These are phyloP conservation scores for Paramarasmius palmivorus DNA, from an alignment of 1,284 basidiomycete genomes.

Conservation along the genomic window DNA sequence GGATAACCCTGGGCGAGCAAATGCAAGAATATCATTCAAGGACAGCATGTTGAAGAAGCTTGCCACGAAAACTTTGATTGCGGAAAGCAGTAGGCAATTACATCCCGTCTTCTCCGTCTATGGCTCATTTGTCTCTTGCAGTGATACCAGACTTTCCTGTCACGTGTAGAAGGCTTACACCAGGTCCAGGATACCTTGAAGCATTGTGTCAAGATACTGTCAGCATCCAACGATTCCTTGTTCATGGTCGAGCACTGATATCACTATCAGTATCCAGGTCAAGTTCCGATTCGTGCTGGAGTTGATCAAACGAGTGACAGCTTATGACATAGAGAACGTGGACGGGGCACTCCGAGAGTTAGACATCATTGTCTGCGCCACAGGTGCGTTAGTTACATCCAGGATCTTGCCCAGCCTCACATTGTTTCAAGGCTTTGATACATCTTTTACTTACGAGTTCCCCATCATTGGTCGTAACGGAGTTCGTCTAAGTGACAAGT, in stretches of 20 bases:
- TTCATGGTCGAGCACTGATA: too few relatives aligned
- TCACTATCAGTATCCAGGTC: neutral
- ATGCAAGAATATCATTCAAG: conserved; percentile 39
- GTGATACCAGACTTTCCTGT: conserved; percentile 62
- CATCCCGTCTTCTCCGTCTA: neutral
- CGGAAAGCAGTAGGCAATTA: conserved; percentile 46
- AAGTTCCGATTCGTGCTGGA: conserved; percentile 57
- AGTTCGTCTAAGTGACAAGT: conserved; percentile 46
- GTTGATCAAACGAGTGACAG: conserved; percentile 50
- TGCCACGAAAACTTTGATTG: conserved; percentile 58
- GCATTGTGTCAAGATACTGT: conserved; percentile 63
- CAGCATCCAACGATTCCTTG: conserved; percentile 18
- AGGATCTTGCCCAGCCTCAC: neutral
- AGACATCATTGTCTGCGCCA: conserved; percentile 62
- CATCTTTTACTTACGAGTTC: conserved; percentile 49
- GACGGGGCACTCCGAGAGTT: conserved; percentile 55
- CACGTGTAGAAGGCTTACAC: conserved; percentile 59
- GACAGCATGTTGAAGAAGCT: conserved; percentile 53
- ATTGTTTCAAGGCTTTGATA: conserved; percentile 47
- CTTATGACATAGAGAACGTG: conserved; percentile 53
- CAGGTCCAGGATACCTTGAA: conserved; percentile 67
- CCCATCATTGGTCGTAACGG: conserved; percentile 54
- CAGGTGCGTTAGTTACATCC: conserved; percentile 31
- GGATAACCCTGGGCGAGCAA: conserved; percentile 42
- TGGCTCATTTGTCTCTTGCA: conserved; percentile 19